Percentiles rank a stretch among this genome's conserved stretches.
Conservation (phyloP, 352 stramenopile species). For the Thraustochytrium sp. region DNA sequence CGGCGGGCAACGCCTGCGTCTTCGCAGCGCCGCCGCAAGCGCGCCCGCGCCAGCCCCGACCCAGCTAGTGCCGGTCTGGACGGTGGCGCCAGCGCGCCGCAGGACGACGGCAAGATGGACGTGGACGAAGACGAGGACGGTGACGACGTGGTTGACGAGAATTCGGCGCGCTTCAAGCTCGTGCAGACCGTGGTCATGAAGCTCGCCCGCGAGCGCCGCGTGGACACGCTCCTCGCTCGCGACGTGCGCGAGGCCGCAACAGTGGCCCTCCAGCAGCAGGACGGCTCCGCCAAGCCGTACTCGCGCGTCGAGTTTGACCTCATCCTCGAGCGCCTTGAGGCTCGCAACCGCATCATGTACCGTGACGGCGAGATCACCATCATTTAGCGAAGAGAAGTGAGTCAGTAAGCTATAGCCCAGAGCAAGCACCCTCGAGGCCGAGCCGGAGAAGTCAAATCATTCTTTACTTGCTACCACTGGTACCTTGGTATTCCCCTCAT, state of each 20-base stretch:
- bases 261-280: neutral
- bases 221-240: neutral
- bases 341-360: conserved; percentile 35
- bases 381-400: neutral
- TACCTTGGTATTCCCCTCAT: too few relatives aligned
- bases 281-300: neutral
- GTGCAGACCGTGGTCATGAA: neutral
- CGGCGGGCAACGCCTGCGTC: too few relatives aligned
- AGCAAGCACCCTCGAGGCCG: too few relatives aligned
- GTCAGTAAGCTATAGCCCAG: neutral
- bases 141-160: neutral
- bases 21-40: neutral
- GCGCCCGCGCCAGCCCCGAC: neutral
- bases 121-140: neutral
- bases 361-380: conserved; percentile 11
- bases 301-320: neutral
- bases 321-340: conserved; percentile 13
- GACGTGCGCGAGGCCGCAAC: neutral
- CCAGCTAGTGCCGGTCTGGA: too few relatives aligned
- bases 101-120: neutral
- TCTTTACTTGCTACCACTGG: too few relatives aligned
- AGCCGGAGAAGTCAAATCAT: too few relatives aligned
- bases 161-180: neutral
- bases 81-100: too few relatives aligned
- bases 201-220: neutral